Evolutionary conservation across 805 yeast genomes (phyloP).

Genomic region (Babjeviella inositovora): DNA sequence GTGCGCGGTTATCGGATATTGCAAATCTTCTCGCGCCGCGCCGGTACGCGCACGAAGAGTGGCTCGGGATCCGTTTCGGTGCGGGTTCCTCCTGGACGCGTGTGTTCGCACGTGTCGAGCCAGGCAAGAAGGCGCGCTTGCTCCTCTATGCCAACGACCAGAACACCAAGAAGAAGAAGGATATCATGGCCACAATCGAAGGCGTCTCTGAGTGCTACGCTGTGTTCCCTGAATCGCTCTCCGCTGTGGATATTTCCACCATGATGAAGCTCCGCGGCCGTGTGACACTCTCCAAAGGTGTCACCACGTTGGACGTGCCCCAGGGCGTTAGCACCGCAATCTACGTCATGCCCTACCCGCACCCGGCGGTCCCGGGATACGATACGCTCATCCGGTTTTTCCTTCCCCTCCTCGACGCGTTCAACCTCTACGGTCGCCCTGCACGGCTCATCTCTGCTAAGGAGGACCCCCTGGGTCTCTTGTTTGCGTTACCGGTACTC

Average conservation of each 20-base stretch:
- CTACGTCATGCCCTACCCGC: constrained; percentile 60
- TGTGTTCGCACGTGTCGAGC: constrained; percentile 81
- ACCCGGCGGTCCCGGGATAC: constrained; percentile 54
- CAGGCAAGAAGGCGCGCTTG: constrained; percentile 59
- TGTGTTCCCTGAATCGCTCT: constrained; percentile 77
- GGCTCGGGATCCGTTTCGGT: constrained; percentile 92
- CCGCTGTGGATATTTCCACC: constrained; percentile 73
- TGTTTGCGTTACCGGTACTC: constrained; percentile 62
- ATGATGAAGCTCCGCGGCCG: constrained; percentile 75
- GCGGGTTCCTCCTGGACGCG: constrained; percentile 97
- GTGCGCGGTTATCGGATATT: constrained; percentile 76
- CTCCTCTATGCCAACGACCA: constrained; percentile 78
- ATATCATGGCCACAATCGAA: constrained; percentile 66
- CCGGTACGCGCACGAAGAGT: constrained; percentile 77
- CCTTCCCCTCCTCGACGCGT: constrained; percentile 56
- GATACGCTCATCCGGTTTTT: constrained; percentile 62
- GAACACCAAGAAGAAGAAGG: constrained; percentile 42
- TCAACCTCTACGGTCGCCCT: constrained; percentile 65
- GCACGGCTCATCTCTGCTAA: constrained; percentile 61
- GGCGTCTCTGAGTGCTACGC: constrained; percentile 68
- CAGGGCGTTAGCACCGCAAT: constrained; percentile 10
- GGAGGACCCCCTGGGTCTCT: constrained; percentile 41
- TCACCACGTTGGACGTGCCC: too few species aligned
- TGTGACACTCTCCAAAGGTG: too few species aligned
- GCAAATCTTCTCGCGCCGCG: constrained; percentile 74